Base-by-base conservation (phyloP, 1,284 basidiomycete genomes). In the Sphagnurus paluster region DNA sequence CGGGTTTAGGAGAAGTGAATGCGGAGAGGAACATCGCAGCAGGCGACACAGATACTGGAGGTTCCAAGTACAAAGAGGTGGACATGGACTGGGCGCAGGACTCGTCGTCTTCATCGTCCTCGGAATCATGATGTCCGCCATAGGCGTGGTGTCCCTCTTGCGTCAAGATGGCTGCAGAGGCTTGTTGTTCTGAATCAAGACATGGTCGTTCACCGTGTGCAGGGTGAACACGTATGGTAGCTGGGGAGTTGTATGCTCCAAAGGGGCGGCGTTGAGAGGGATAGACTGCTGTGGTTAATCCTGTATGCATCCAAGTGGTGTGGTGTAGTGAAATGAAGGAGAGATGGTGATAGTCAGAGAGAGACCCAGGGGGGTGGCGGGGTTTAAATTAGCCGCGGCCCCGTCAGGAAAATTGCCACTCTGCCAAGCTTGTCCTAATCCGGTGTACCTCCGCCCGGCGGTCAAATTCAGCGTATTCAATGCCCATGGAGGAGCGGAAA, bases 11-110 rank as follows among this genome's bases (percentile, higher is more conserved):
- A 16, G 76, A 70, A 20, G 70, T 74, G 63, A 93, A 92, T 7
- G 82, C 75, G 33, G 84, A 80, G 32, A 93, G 72, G 58, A 92
- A 93, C 63, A 85, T 74, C 1, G 88, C 87, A 0, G 90, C 90
- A 1, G 88, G 87, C 0, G 87, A 90, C 10, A 75, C 64, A 26
- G 64, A 59, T 28, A 66, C 39, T n/a, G n/a, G n/a, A 10, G 35
- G 48, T 11, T 50, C 54, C 40, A 38, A 52, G 44, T 39, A 50
- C 30, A 46, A 48, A 30, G 56, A 45, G 19, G 52, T 38, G 2
- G 56, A 49, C 36, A 48, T 54, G 17, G 41, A 23, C n/a, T 41
- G 45, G 6, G 39, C 17, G 7, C 38, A 39, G 19, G 26, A 17
- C 17, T 42, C 43, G 13, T 53, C 36, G 3, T 49, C 43, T 9